Evolutionary conservation across 2,329 filamentous ascomycete species (phyloP).

Genomic region (Claviceps capensis): DNA sequence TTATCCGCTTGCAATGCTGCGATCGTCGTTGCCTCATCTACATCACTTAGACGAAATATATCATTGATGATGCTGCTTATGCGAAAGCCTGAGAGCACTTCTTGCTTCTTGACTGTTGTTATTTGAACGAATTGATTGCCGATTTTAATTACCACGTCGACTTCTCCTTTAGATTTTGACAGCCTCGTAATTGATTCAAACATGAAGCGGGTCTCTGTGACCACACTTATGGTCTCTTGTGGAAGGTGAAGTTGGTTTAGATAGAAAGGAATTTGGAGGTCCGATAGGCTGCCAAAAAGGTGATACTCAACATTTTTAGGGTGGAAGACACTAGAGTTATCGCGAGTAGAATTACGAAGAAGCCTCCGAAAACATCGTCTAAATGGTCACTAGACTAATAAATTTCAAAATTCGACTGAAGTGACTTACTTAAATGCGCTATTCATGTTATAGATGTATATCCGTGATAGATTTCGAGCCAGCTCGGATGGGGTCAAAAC

Average conservation of each 20-base stretch:
- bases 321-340: constrained; percentile 45
- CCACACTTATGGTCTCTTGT: constrained; percentile 56
- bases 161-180: constrained; percentile 56
- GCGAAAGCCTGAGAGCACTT: constrained; percentile 48
- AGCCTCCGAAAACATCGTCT: constrained; percentile 51
- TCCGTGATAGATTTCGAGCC: constrained; percentile 41
- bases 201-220: constrained; percentile 50
- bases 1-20: constrained; percentile 47
- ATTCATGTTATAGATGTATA: constrained; percentile 65
- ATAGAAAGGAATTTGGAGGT: constrained; percentile 53
- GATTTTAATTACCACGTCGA: constrained; percentile 55
- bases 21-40: constrained; percentile 49
- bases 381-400: neutral
- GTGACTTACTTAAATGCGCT: constrained; percentile 44
- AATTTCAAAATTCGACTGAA: too few species aligned
- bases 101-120: constrained; percentile 54
- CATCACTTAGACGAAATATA: constrained; percentile 53
- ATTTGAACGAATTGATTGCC: constrained; percentile 58
- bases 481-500: constrained; percentile 48
- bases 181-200: constrained; percentile 52
- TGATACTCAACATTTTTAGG: constrained; percentile 53
- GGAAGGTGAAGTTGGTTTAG: constrained; percentile 52
- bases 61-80: constrained; percentile 54
- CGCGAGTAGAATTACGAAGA: constrained; percentile 46
- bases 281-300: constrained; percentile 49